Evolutionary conservation across 208 protist species (phyloP), one percentile per base, ranked within the genome.

Genomic region (Trypanosoma boissoni): DNA sequence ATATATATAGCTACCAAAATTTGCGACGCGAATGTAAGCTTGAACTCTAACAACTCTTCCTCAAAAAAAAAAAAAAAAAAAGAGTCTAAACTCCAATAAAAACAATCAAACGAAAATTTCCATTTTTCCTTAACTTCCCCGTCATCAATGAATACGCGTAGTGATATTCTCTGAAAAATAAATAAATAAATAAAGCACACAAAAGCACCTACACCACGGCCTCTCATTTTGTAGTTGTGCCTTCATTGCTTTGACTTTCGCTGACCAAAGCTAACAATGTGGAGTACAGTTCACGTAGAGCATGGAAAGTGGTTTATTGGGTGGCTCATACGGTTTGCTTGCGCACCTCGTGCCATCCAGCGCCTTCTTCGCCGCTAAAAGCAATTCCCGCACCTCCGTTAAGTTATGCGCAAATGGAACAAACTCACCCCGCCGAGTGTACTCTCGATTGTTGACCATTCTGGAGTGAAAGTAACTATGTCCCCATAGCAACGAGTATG

Each of bases 401-500:
- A 66, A 21, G 46, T 75, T 68, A 27, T 64, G 50, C 32, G 60
- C 51, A 46, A 75, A 75, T 14, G 63, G 68, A 12, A 59, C 37
- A 34, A 51, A 71, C 41, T 72, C 68, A n/a, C 63, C 54, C 27
- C 23, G 34, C 20, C 44, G 58, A 20, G 41, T 14, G 24, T 60
- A 64, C 36, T 58, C 53, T 49, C 8, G 41, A 46, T 75, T 75
- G 34, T 71, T 67, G 18, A 8, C 0, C 14, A 60, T 66, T 10
- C 1, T 59, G 16, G 63, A 65, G 27, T 75, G 53, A 26, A 64
- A 62, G 42, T 75, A 64, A 14, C 12, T 59, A 34, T 75, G 59
- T 16, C 68, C 68, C 68, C 68, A 75, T 2, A 75, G 55, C 21
- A 60, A 16, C 10, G 68, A 28, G 56, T 75, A 75, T 1, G 59